Base-by-base conservation (phyloP, 352 stramenopile genomes). In the Blastocystis hominis region DNA sequence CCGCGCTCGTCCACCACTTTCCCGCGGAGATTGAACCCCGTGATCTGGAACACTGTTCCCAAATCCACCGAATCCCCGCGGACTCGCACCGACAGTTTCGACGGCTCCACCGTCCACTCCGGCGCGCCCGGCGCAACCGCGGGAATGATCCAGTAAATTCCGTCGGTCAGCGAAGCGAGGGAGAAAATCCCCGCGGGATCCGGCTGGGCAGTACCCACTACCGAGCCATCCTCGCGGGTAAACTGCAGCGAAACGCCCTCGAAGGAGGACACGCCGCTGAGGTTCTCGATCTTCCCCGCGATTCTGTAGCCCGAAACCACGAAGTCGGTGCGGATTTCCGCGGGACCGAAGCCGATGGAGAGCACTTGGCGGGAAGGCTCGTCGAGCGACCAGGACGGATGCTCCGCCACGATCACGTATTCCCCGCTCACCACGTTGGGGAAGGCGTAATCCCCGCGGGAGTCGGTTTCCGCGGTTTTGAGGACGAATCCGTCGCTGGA, bases 361-460 rank as follows among this genome's bases (percentile, higher is more conserved):
- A 78, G 6, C 42, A 47, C 20, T n/a, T 61, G 68, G n/a, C n/a
- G 15, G 0, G 55, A 46, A 36, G 75, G 75, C 34, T 72, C 47
- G 3, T 53, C 75, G 5, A 86, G 30, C n/a, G 40, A 20, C 46
- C 75, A 86, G 4, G 75, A 75, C 80, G 75, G 20, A 77, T 86
- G 75, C 4, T 54, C 40, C 5, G 75, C 75, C 9, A 50, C 7
- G 4, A 86, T n/a, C 17, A 44, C 36, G 46, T 86, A 86, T 5
- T 69, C 61, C 0, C 75, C 75, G 34, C 75, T 86, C 13, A 69
- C 5, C 38, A 86, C 55, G 34, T 69, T 75, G 5, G 34, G 15
- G 30, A 86, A 69, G 20, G 15, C 5, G 54, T 75, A 86, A 36
- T 86, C 50, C 6, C 75, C 75, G 5, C 38, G 6, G 7, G 20